phyloP scores from a whole-genome alignment of 257 asterid genomes.

The Solanum sitiens region DNA sequence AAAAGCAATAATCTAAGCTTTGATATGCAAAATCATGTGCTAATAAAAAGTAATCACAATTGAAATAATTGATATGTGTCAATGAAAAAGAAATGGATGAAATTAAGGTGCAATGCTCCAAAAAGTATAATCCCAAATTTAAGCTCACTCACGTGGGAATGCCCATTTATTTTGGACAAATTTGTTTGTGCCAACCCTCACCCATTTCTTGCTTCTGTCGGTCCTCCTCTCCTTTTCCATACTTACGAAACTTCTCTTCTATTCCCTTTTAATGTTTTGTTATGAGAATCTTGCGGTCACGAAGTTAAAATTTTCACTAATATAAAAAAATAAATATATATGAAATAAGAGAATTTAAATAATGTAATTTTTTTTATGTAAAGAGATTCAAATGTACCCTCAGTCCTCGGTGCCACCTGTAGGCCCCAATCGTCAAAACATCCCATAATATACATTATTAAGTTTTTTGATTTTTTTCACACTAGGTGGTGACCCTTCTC shows the following conservation, averaged over 20 bases:
- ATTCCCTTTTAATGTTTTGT: neutral
- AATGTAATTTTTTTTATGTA: neutral
- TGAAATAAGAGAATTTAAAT: too few relatives aligned
- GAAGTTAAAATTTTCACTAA: too few relatives aligned
- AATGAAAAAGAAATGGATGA: neutral
- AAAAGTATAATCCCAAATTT: neutral
- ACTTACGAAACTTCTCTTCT: neutral
- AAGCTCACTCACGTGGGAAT: neutral
- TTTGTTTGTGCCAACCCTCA: neutral
- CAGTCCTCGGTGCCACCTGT: accelerated
- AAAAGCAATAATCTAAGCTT: neutral
- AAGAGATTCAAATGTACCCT: neutral
- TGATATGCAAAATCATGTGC: neutral
- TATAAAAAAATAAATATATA: too few relatives aligned
- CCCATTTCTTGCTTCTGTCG: neutral
- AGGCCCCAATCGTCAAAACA: neutral
- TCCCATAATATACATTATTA: neutral
- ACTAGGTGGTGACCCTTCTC: neutral
- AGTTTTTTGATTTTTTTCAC: neutral
- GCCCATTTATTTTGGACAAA: neutral
- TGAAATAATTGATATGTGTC: neutral
- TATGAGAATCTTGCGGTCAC: neutral
- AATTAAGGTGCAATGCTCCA: neutral
- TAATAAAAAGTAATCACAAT: too few relatives aligned
- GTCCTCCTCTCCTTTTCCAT: neutral